Conservation (phyloP, 2,329 filamentous ascomycete genomes). For the Fusarium odoratissimum region DNA sequence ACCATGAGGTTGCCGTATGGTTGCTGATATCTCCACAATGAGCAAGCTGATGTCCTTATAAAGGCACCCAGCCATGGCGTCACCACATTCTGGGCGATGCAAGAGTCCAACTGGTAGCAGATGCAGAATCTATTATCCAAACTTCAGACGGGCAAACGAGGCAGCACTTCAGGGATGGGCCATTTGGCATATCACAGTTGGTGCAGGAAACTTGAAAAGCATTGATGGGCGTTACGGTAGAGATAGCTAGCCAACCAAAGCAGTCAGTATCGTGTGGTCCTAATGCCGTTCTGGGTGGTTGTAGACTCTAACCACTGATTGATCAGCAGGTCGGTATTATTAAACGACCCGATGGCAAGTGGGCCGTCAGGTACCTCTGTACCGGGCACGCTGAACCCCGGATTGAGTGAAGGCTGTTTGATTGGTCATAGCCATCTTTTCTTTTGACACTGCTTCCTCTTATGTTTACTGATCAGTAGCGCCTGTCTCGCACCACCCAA, state of each 20-base stretch:
- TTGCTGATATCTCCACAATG: no score
- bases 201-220: no score
- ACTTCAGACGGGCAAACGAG: no score
- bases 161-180: no score
- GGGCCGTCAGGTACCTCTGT: background rate
- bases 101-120: background rate
- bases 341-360: background rate
- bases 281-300: background rate
- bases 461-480: background rate
- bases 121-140: no score
- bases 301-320: accelerated
- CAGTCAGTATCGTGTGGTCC: accelerated
- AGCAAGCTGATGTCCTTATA: background rate
- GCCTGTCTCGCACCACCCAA: background rate
- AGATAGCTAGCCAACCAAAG: background rate
- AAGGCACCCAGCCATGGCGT: background rate
- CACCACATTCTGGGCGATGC: accelerated
- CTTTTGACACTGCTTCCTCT: background rate
- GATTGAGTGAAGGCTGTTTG: background rate
- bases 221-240: no score
- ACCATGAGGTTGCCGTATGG: no score
- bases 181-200: no score
- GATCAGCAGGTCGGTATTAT: background rate
- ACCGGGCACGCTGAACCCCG: background rate
- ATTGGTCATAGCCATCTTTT: background rate